Evolutionary conservation across 257 asterid genomes (phyloP).

Genomic region (Solanum paucissectum): DNA sequence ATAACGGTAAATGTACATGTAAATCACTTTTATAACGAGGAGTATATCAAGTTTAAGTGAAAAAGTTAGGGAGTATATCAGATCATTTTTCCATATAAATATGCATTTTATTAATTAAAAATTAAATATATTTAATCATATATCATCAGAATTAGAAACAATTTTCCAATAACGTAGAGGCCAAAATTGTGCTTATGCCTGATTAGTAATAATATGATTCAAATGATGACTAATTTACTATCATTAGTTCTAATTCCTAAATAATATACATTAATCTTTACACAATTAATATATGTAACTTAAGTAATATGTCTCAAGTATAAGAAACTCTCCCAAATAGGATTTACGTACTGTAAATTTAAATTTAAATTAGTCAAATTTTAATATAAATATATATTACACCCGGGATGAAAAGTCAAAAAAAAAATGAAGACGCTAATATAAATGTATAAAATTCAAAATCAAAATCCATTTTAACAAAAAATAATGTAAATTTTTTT

Average conservation of each 20-base stretch:
- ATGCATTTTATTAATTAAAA: background rate
- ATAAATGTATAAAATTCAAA: too few species aligned
- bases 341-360: too few species aligned
- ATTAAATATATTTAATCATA: background rate
- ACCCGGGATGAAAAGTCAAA: accelerated
- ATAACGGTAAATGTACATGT: too few species aligned
- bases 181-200: background rate
- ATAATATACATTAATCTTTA: background rate
- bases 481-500: background rate
- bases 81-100: background rate
- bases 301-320: background rate
- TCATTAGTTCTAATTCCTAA: background rate
- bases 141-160: background rate
- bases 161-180: background rate
- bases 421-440: background rate
- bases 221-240: background rate
- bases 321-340: background rate
- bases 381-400: background rate
- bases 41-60: background rate
- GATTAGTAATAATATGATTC: background rate
- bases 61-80: too few species aligned
- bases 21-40: background rate
- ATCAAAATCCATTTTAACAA: background rate
- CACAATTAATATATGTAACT: background rate
- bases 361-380: background rate